Conservation (phyloP, 257 asterid species). For the Ajuga chamaepitys region DNA sequence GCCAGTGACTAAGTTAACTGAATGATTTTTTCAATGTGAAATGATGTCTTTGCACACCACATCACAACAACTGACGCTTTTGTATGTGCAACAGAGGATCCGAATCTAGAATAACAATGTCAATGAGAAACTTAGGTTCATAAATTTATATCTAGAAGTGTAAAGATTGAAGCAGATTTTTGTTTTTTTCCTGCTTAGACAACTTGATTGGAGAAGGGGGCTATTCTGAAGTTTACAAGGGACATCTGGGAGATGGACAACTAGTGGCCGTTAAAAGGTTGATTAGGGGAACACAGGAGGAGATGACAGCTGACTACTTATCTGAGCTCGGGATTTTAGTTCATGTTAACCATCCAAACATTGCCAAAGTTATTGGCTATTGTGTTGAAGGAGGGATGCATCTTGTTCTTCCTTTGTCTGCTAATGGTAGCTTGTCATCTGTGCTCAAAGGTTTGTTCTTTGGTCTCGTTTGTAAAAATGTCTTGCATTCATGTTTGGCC, state of each 20-base stretch:
- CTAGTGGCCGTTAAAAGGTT: conserved; percentile 77
- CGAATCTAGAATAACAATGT: too few relatives aligned
- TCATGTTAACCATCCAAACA: conserved; percentile 87
- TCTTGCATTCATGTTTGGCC: too few relatives aligned
- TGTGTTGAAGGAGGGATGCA: conserved; percentile 99
- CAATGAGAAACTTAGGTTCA: too few relatives aligned
- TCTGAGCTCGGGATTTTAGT: conserved; percentile 94
- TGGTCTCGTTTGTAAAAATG: not conserved
- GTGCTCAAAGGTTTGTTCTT: conserved; percentile 47
- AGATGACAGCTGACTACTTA: conserved; percentile 84
- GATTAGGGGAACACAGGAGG: conserved; percentile 80
- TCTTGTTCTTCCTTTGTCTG: conserved; percentile 92
- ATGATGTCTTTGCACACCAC: too few relatives aligned
- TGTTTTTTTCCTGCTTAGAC: conserved; percentile 25
- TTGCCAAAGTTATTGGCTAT: conserved; percentile 80
- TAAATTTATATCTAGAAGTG: not conserved
- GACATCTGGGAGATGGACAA: conserved; percentile 69
- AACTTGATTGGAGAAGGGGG: conserved; percentile 95
- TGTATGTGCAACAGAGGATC: too few relatives aligned
- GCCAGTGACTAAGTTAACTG: too few relatives aligned
- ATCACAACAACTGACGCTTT: too few relatives aligned
- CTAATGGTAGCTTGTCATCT: conserved; percentile 85
- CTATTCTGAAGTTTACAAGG: conserved; percentile 90
- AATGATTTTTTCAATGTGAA: too few relatives aligned
- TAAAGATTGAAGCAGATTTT: not conserved